Evolutionary conservation across 1,284 basidiomycete genomes (phyloP), one percentile per base, ranked within the genome.

Genomic region (Malassezia japonica): DNA sequence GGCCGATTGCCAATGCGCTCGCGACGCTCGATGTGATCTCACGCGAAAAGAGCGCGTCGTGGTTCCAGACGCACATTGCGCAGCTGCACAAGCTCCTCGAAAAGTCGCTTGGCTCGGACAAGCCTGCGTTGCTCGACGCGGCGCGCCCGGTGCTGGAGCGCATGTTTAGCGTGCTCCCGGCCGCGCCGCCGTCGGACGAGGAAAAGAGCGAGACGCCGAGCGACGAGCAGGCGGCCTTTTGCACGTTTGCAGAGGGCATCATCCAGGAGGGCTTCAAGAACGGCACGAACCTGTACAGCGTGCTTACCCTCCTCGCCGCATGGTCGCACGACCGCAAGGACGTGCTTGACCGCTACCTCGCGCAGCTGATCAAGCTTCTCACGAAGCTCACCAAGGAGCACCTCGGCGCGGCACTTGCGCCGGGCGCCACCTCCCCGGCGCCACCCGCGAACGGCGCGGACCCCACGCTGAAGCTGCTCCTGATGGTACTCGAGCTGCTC

Each of bases 301-400:
- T 84, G 13, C 78, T 98, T 37, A 79, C 89, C 56, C 84, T 98
- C 77, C 78, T 98, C 47, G 84, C 87, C 68, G 86, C 87, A 0
- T 84, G 92, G 64, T 83, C 90, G n/a, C 31, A 28, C 23, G 28
- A 20, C 12, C 46, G 41, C 13, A 23, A 28, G n/a, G 20, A 20
- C 16, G 29, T 87, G 48, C 82, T 92, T 41, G 90, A 98, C 62
- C 78, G 79, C 0, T 91, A 92, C 74, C 78, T 84, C 29, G 75
- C 79, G 1, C 78, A 81, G 9, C 78, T 96, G 12, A 82, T 90
- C 76, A 91, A 86, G 69, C 79, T 94, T 6, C 80, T 96, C 46
- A 83, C 82, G 63, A 87, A 85, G 70, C 78, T 94, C 21, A 82
- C 85, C 52, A 91, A 90, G 73, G 91, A 96, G 25, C 91, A 96